Evolutionary conservation across 306 rosid genomes (phyloP), one percentile per base, ranked within the genome.

Genomic region (Abrus pulchellus): DNA sequence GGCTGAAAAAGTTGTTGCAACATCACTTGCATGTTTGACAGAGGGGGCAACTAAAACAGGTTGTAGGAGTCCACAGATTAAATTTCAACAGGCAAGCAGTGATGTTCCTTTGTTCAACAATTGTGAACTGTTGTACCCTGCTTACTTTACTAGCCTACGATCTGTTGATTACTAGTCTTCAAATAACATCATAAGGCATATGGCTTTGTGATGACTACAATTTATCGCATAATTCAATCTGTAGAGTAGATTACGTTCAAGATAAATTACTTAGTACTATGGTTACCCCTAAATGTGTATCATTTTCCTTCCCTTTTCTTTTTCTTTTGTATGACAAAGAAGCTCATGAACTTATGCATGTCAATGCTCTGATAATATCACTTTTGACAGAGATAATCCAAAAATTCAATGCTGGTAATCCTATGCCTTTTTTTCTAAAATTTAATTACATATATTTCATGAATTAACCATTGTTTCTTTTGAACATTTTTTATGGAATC

Each of bases 1-100:
- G 97, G 85, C 97, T 1, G 97, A 89, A 90, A 72, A 86, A 74
- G 87, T 89, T 81, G 97, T 90, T 60, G 85, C 94, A 53, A 85
- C 66, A 79, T 91, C 97, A 56, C 86, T 93, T 77, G 86, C 89
- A 14, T 81, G 66, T 84, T 52, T 93, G 75, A 72, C 93, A 29
- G 81, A 80, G 48, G 72, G 76, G 29, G 68, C 71, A 78, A 80
- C 85, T 28, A 80, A 83, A 78, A 30, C 82, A 12, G 89, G 83
- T 63, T 49, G 82, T 80, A 76, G 14, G 60, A 82, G 75, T 64
- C 54, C 87, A n/a, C 45, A 76, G 13, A 68, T 81, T 66, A 81
- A 86, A 68, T 85, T 91, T 86, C 87, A 82, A 75, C 97, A 93
- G 97, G 97, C 83, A 90, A 86, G 76, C 56, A 43, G 43, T 34